These are phyloP conservation scores for Trametes sanguinea DNA, from an alignment of 768 basidiomycete species.

Conservation along the genomic window DNA sequence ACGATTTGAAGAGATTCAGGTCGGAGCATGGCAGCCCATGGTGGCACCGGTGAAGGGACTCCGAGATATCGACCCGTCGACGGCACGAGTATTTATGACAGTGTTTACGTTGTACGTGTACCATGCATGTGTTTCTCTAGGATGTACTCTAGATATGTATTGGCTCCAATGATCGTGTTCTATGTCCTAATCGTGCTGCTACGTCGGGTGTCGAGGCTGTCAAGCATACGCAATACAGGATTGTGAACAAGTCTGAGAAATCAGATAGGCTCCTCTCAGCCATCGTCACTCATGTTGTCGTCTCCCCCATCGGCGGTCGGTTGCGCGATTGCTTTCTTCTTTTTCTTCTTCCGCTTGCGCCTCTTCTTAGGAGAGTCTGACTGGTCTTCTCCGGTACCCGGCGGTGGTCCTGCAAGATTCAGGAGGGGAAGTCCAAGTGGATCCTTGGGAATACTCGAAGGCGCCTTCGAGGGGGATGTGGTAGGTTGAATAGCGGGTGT, in stretches of 20 bases:
- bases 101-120: neutral
- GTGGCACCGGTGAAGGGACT: constrained; percentile 8
- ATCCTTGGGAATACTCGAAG: neutral
- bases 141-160: neutral
- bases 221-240: too few species aligned
- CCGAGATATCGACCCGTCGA: neutral
- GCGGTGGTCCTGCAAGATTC: constrained; percentile 55
- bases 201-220: neutral
- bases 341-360: constrained; percentile 55
- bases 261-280: too few species aligned
- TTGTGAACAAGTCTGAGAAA: too few species aligned
- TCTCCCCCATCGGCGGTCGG: neutral
- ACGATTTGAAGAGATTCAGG: constrained; percentile 16
- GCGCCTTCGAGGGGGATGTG: neutral
- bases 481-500: too few species aligned
- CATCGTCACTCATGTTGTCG: neutral
- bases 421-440: constrained; percentile 43
- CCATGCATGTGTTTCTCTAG: too few species aligned
- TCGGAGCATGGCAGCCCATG: constrained; percentile 21
- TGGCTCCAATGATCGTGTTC: neutral
- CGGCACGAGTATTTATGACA: neutral
- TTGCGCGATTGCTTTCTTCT: constrained; percentile 24
- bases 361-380: constrained; percentile 49
- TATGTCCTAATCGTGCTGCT: neutral
- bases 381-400: constrained; percentile 23